These are phyloP conservation scores for Cryptococcus hybrid DNA, from an alignment of 1,284 basidiomycete species.

Conservation along the genomic window DNA sequence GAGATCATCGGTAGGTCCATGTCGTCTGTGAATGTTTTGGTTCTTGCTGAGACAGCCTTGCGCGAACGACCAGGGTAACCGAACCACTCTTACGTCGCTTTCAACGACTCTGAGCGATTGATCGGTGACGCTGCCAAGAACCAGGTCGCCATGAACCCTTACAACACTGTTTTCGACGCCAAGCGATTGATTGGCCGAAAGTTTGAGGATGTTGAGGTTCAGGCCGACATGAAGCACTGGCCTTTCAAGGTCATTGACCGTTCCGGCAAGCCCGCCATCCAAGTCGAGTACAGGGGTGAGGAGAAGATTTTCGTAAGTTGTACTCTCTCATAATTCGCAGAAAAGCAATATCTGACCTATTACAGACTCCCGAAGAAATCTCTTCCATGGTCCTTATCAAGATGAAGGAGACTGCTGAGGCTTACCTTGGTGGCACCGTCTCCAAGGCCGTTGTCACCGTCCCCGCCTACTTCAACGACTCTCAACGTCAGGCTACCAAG, in stretches of 20 bases:
- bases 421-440: slow-evolving; percentile 83
- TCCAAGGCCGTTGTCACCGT: slow-evolving; percentile 91
- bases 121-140: slow-evolving; percentile 99
- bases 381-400: slow-evolving; percentile 96
- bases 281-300: slow-evolving; percentile 62
- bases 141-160: slow-evolving; percentile 93
- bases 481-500: slow-evolving; percentile 97
- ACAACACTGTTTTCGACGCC: slow-evolving; percentile 94
- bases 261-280: slow-evolving; percentile 58
- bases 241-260: slow-evolving; percentile 61
- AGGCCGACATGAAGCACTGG: slow-evolving; percentile 71
- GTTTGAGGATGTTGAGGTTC: slow-evolving; percentile 69
- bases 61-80: slow-evolving; percentile 83
- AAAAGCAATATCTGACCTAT: slow-evolving; percentile 2
- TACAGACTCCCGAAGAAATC: slow-evolving; percentile 87
- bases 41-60: slow-evolving; percentile 1
- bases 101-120: slow-evolving; percentile 95
- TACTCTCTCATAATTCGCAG: background rate
- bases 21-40: background rate
- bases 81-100: slow-evolving; percentile 98
- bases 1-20: slow-evolving; percentile 72
- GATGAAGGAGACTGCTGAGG: slow-evolving; percentile 99
- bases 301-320: slow-evolving; percentile 56
- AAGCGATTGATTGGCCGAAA: slow-evolving; percentile 97
- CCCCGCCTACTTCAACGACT: slow-evolving; percentile 98